Percentiles rank a stretch among this genome's conserved stretches.
These are phyloP conservation scores for Thelephora aurantiotincta DNA, from an alignment of 768 basidiomycete genomes.

Conservation along the genomic window DNA sequence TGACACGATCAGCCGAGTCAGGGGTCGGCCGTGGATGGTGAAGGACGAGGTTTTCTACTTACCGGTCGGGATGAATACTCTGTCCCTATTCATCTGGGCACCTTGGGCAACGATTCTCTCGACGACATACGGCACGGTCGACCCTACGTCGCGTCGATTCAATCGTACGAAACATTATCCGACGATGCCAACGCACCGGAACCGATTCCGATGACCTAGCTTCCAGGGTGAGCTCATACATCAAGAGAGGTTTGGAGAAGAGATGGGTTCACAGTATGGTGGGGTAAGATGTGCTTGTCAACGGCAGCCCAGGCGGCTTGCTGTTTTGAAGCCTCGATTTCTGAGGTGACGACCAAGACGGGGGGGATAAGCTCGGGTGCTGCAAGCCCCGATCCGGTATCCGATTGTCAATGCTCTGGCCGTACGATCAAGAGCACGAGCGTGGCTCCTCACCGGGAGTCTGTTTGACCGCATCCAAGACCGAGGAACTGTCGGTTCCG, in stretches of 20 bases:
- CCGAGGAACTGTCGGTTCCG: too few species aligned
- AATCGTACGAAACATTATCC: constrained; percentile 4
- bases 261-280: constrained; percentile 55
- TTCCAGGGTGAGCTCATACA: background rate
- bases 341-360: constrained; percentile 16
- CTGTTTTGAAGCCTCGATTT: constrained; percentile 72
- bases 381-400: too few species aligned
- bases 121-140: constrained; percentile 93
- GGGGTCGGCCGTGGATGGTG: background rate
- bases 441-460: too few species aligned
- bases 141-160: constrained; percentile 32
- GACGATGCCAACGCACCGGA: constrained; percentile 35
- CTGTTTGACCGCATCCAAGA: too few species aligned
- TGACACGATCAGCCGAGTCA: constrained; percentile 5
- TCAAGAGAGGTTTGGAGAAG: background rate
- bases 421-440: background rate
- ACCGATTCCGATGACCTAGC: constrained; percentile 75
- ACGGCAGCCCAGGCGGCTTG: constrained; percentile 93
- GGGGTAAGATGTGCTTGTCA: constrained; percentile 69
- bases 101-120: constrained; percentile 88
- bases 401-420: background rate
- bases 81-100: constrained; percentile 50
- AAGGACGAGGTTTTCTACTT: constrained; percentile 6
- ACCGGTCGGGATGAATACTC: constrained; percentile 88
- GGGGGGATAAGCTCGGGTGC: background rate